Conservation (phyloP, 768 basidiomycete species). For the Termitomyces sp. region DNA sequence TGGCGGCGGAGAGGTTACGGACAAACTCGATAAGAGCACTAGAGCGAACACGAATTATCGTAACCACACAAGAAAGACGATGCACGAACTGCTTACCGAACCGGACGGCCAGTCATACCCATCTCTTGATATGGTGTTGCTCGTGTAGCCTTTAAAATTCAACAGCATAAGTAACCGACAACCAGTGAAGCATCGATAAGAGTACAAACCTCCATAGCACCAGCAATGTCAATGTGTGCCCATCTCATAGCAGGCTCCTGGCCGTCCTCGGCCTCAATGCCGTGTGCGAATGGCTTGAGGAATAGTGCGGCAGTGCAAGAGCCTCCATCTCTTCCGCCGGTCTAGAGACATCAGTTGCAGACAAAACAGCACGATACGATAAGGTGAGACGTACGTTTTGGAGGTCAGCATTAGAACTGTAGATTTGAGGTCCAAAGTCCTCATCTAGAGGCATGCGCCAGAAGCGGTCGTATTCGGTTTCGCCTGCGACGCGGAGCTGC, state of each 20-base stretch:
- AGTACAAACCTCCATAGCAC: conserved; percentile 65
- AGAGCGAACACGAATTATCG: conserved; percentile 1
- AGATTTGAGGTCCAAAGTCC: conserved; percentile 74
- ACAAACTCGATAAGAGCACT: conserved; percentile 41
- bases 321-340: conserved; percentile 70
- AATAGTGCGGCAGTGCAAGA: conserved; percentile 83
- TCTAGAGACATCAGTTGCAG: conserved; percentile 32
- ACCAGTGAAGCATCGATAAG: neutral
- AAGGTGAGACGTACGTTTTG: conserved; percentile 54
- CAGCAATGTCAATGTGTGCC: conserved; percentile 88
- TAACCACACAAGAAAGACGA: neutral
- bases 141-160: conserved; percentile 40
- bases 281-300: conserved; percentile 79
- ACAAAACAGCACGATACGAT: neutral
- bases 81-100: conserved; percentile 52
- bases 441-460: conserved; percentile 91
- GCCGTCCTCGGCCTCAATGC: conserved; percentile 62
- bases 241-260: conserved; percentile 59
- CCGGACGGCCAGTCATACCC: conserved; percentile 80
- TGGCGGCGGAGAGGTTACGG: conserved; percentile 28
- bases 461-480: conserved; percentile 76
- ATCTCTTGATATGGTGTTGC: conserved; percentile 61
- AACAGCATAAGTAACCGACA: neutral
- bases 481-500: conserved; percentile 64
- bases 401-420: conserved; percentile 75